Evolutionary conservation across 805 yeast genomes (phyloP).

Genomic region (Yamadazyma paraphyllophila): DNA sequence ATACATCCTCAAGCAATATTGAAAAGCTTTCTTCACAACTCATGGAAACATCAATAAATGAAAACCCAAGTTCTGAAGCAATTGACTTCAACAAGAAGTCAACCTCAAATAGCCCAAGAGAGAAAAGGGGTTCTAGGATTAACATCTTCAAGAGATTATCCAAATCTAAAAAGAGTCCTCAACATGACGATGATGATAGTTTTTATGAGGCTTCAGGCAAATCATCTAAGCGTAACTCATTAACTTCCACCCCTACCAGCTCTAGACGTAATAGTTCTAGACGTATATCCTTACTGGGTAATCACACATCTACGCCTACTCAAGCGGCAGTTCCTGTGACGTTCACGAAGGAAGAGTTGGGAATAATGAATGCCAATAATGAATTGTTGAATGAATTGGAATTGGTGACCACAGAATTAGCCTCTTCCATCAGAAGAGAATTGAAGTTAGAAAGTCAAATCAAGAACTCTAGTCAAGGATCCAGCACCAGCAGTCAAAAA

Average conservation of each 20-base stretch:
- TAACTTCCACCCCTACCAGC: conserved; percentile 9
- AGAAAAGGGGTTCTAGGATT: conserved; percentile 20
- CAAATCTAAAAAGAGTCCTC: conserved; percentile 21
- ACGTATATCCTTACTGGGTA: conserved; percentile 8
- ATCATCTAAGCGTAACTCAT: conserved; percentile 14
- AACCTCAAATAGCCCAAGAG: background rate
- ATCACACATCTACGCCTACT: conserved; percentile 9
- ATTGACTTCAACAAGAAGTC: background rate
- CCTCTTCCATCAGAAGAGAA: conserved; percentile 69
- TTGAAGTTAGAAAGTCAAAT: conserved; percentile 53
- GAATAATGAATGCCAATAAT: conserved; percentile 58
- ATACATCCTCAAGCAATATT: conserved; percentile 14
- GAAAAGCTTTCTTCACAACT: conserved; percentile 1
- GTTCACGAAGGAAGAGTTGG: conserved; percentile 60
- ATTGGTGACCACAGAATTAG: conserved; percentile 68
- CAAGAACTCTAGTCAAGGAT: conserved; percentile 19
- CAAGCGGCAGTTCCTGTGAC: conserved; percentile 15
- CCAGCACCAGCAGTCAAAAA: conserved; percentile 23
- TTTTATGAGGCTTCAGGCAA: conserved; percentile 11
- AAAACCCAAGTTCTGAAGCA: background rate
- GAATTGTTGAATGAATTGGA: conserved; percentile 62
- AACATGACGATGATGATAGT: conserved; percentile 6
- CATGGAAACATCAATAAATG: background rate
- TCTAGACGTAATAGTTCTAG: conserved; percentile 4
- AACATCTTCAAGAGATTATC: conserved; percentile 35